Percentiles rank a stretch among this genome's conserved stretches.
Evolutionary conservation across 2,329 filamentous ascomycete species (phyloP).

Genomic region (Exserohilum turcica): DNA sequence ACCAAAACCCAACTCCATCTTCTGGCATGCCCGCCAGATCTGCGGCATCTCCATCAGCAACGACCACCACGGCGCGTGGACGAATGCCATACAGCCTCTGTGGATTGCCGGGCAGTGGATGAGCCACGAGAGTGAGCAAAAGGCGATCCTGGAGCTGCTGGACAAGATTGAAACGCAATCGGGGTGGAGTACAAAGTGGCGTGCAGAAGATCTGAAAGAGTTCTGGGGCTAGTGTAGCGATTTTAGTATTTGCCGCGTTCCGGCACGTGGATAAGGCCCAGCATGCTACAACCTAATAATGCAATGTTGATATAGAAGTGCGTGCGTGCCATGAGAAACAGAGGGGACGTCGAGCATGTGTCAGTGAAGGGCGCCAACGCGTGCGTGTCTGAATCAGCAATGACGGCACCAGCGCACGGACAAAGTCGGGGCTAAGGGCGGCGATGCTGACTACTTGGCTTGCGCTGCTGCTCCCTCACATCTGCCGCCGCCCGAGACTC

Average conservation of each 20-base stretch:
- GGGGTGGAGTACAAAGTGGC: constrained; percentile 61
- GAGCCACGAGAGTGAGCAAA: constrained; percentile 53
- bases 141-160: constrained; percentile 55
- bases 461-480: constrained; percentile 5
- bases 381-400: neutral
- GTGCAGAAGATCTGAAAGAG: constrained; percentile 58
- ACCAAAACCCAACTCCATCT: constrained; percentile 38
- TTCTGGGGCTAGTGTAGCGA: constrained; percentile 52
- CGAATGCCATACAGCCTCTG: constrained; percentile 54
- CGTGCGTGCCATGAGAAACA: neutral
- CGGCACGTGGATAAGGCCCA: too few species aligned
- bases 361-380: neutral
- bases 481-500: constrained; percentile 6
- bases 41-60: constrained; percentile 55
- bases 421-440: constrained; percentile 8
- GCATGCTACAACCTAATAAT: too few species aligned
- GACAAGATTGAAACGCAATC: constrained; percentile 58
- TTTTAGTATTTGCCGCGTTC: too few species aligned
- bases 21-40: constrained; percentile 56
- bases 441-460: constrained; percentile 10
- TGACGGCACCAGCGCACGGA: constrained; percentile 15
- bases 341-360: too few species aligned
- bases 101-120: constrained; percentile 56
- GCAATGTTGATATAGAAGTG: too few species aligned
- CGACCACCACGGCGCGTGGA: constrained; percentile 53